These are phyloP conservation scores for Martiniozyma asiatica DNA, from an alignment of 1,139 yeast species.

Conservation along the genomic window DNA sequence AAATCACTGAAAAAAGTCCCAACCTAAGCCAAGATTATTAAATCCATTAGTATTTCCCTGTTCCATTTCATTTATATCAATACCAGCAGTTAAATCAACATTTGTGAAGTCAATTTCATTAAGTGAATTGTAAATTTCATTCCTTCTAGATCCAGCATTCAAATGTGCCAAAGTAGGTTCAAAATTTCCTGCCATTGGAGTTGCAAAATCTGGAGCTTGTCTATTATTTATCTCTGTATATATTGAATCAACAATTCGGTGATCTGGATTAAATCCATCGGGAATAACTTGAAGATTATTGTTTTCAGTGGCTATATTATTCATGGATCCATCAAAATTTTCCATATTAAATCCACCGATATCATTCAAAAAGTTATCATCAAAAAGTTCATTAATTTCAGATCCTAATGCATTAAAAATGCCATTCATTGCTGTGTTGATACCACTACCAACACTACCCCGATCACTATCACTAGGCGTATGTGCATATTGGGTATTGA, in stretches of 20 bases:
- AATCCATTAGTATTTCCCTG: no score
- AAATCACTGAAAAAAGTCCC: no score
- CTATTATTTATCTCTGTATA: no score
- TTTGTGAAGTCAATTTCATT: conserved; percentile 56
- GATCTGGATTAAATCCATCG: no score
- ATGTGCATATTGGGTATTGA: no score
- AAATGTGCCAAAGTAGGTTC: no score
- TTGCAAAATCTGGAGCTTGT: background rate
- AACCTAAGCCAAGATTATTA: no score
- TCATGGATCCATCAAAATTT: conserved; percentile 2
- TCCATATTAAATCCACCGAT: conserved; percentile 20
- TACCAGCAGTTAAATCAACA: conserved; percentile 21
- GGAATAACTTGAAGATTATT: no score
- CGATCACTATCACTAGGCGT: background rate
- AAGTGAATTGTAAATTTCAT: conserved; percentile 46
- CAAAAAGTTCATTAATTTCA: conserved; percentile 17
- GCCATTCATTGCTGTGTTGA: background rate
- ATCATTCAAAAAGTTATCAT: conserved; percentile 21
- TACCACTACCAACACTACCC: background rate
- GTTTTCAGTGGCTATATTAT: background rate
- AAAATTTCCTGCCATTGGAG: no score
- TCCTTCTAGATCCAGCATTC: background rate
- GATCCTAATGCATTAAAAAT: conserved; percentile 2
- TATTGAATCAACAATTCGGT: background rate
- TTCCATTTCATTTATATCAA: no score